Percentiles rank a stretch among this genome's conserved stretches.
These are phyloP conservation scores for Testicularia cyperi DNA, from an alignment of 1,284 basidiomycete species.

Conservation along the genomic window DNA sequence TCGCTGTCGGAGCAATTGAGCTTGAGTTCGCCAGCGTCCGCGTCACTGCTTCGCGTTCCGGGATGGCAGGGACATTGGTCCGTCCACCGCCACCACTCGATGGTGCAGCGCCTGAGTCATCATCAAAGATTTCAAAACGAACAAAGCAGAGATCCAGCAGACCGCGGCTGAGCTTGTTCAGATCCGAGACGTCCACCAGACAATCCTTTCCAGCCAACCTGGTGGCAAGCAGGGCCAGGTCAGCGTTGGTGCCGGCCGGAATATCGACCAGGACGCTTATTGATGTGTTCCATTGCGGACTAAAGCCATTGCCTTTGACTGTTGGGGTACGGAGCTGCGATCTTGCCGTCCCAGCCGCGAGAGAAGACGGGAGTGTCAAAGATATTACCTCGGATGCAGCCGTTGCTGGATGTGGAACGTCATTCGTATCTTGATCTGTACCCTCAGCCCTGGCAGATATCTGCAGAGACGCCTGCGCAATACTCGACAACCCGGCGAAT, in stretches of 20 bases:
- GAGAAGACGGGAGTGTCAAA: no score
- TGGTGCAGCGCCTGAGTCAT: conserved; percentile 4
- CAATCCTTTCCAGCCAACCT: not conserved
- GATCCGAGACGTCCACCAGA: conserved; percentile 2
- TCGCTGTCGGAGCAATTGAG: not conserved
- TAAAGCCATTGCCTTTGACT: conserved; percentile 52
- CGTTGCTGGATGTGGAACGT: no score
- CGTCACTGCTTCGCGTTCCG: no score
- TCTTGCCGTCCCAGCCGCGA: no score
- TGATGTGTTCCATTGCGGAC: conserved; percentile 48
- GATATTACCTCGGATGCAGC: no score
- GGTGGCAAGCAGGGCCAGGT: conserved; percentile 14
- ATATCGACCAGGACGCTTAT: conserved; percentile 47
- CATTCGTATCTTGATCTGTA: no score
- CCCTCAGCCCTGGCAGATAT: no score
- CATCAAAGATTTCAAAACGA: conserved; percentile 53
- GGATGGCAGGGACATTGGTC: no score
- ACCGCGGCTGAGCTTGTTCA: conserved; percentile 38
- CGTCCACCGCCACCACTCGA: no score
- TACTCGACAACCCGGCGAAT: no score
- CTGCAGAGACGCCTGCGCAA: no score
- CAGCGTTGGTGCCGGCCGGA: conserved; percentile 31
- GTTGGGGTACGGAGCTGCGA: conserved; percentile 29
- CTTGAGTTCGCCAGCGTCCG: no score
- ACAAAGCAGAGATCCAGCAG: conserved; percentile 56